Conservation (phyloP, 495 filamentous ascomycete species). For the Penicillium cinerascens region DNA sequence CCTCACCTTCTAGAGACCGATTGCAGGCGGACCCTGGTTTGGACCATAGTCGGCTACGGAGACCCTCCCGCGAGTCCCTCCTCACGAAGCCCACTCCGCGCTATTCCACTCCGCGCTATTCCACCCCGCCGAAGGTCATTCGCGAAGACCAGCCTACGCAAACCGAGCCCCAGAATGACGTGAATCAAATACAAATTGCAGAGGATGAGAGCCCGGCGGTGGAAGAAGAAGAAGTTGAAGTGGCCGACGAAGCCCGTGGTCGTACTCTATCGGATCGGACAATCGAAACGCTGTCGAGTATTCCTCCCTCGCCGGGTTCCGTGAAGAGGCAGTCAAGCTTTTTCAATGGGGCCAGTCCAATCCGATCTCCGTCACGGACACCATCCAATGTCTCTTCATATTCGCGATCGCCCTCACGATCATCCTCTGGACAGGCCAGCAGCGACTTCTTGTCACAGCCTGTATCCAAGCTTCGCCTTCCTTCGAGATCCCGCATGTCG, state of each 20-base stretch:
- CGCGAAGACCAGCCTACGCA: constrained; percentile 12
- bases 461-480: constrained; percentile 29
- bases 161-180: constrained; percentile 15
- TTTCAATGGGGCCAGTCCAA: constrained; percentile 55
- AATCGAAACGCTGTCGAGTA: constrained; percentile 60
- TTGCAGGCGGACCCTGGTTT: constrained; percentile 41
- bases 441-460: constrained; percentile 26
- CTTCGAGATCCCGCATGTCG: constrained; percentile 29
- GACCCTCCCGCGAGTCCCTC: constrained; percentile 41
- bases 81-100: constrained; percentile 36
- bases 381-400: constrained; percentile 51
- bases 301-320: constrained; percentile 62
- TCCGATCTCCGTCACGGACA: constrained; percentile 53
- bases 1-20: constrained; percentile 46
- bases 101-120: constrained; percentile 23
- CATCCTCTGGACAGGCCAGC: constrained; percentile 29
- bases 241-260: constrained; percentile 29
- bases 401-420: constrained; percentile 48
- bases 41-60: constrained; percentile 32
- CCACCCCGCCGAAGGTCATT: constrained; percentile 22
- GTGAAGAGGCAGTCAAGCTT: constrained; percentile 56
- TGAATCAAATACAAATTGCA: constrained; percentile 14
- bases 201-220: constrained; percentile 16
- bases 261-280: constrained; percentile 60
- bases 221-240: constrained; percentile 15